Percentiles rank a stretch among this genome's conserved stretches.
Evolutionary conservation across 345 rosid species (phyloP).

Genomic region (Jatropha curcas): DNA sequence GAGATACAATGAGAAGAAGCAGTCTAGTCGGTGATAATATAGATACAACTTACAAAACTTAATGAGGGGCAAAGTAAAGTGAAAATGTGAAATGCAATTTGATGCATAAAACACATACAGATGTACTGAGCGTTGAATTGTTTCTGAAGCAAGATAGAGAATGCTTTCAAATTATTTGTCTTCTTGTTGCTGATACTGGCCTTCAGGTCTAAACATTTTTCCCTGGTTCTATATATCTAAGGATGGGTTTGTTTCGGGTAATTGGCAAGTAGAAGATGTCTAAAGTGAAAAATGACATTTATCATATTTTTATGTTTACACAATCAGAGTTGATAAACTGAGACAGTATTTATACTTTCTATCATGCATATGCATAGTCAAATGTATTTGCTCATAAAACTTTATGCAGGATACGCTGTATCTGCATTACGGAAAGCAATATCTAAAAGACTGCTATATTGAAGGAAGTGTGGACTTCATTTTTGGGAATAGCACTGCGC

Average conservation of each 20-base stretch:
- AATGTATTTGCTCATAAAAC: not conserved
- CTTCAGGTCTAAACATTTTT: not conserved
- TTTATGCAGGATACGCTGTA: conserved; percentile 80
- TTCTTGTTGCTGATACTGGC: not conserved
- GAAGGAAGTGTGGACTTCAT: conserved; percentile 97
- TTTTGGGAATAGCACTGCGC: conserved; percentile 92
- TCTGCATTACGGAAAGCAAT: conserved; percentile 89
- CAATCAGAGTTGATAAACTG: not conserved
- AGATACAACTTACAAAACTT: not conserved
- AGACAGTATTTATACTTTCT: not conserved
- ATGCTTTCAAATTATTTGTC: not conserved
- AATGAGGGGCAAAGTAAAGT: not conserved
- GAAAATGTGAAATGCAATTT: not conserved
- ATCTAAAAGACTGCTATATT: conserved; percentile 79
- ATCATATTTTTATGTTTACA: not conserved
- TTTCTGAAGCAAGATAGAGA: not conserved
- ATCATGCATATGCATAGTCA: not conserved
- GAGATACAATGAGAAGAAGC: not conserved
- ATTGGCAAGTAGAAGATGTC: not conserved
- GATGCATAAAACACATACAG: not conserved
- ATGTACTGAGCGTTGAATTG: not conserved
- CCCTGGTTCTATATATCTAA: not conserved
- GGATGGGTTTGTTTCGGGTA: not conserved
- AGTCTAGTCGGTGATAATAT: not conserved
- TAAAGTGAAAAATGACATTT: not conserved